Conservation (phyloP, 345 rosid genomes). For the Streptanthus diversifolius region DNA sequence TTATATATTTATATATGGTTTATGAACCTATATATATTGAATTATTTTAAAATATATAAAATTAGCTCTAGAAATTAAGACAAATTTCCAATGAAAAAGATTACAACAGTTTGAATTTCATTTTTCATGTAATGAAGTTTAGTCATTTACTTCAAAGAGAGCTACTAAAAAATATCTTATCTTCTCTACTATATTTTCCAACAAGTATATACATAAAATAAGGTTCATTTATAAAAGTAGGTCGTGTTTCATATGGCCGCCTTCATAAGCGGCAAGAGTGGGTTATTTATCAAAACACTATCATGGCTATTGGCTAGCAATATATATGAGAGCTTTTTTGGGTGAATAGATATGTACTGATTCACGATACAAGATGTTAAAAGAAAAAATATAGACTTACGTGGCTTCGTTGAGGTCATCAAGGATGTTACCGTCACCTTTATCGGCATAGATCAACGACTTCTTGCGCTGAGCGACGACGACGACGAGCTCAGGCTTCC, state of each 20-base stretch:
- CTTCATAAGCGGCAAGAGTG: neutral
- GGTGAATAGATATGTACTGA: neutral
- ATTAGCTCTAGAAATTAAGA: no score
- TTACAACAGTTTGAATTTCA: no score
- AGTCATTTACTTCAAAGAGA: neutral
- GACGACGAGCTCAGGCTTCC: constrained; percentile 1
- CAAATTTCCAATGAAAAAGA: no score
- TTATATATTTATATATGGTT: neutral
- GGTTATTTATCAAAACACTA: neutral
- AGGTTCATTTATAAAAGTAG: neutral
- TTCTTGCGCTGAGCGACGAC: constrained; percentile 25
- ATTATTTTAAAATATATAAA: neutral
- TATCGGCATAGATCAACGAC: constrained; percentile 23
- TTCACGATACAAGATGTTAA: neutral
- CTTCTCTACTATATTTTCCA: neutral
- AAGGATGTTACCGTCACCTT: constrained; percentile 24
- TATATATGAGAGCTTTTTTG: neutral
- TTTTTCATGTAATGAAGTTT: no score
- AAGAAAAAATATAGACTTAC: constrained; percentile 1
- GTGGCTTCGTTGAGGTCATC: constrained; percentile 29
- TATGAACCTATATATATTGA: neutral
- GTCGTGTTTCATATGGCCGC: neutral
- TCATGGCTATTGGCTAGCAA: neutral
- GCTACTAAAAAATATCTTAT: neutral
- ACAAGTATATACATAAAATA: no score